A percentile compares a stretch with the other conserved stretches of the same genome.
phyloP scores from a whole-genome alignment of 2,329 filamentous ascomycete genomes.

The Raffaelea albimanens region DNA sequence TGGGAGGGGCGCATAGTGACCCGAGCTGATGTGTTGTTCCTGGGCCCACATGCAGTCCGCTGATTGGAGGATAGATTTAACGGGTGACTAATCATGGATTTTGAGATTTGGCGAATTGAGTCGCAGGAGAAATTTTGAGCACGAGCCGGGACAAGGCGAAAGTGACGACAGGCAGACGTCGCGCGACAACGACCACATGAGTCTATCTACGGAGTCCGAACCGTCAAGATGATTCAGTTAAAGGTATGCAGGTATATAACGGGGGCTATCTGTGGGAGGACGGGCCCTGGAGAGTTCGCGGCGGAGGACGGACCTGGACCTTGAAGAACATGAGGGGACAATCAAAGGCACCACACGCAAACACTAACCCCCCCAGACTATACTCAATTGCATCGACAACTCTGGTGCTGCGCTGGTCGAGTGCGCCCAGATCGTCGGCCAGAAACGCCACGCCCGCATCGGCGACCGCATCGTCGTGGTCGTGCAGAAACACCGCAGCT shows the following conservation, averaged over 20 bases:
- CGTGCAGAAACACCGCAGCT: conserved; percentile 89
- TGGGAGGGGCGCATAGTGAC: neutral
- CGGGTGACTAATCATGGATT: neutral
- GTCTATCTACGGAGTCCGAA: neutral
- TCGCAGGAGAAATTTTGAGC: neutral
- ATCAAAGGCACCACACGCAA: neutral
- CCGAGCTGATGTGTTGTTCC: neutral
- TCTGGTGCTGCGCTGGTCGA: conserved; percentile 95
- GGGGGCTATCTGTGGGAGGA: neutral
- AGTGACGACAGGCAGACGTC: neutral
- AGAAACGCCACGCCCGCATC: conserved; percentile 80
- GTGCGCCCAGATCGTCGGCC: conserved; percentile 85
- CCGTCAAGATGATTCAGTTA: conserved; percentile 73
- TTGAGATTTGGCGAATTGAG: neutral
- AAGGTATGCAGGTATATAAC: conserved; percentile 52
- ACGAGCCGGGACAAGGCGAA: neutral
- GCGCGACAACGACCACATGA: neutral
- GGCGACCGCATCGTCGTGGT: conserved; percentile 96
- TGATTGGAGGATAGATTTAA: neutral
- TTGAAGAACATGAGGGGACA: too few species aligned
- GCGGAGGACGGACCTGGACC: too few species aligned
- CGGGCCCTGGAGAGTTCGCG: neutral
- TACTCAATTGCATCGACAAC: conserved; percentile 99
- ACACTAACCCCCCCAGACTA: conserved; percentile 50
- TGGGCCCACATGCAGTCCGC: neutral